Evolutionary conservation across 192 early-diverging fungal genomes (phyloP), one percentile per base, ranked within the genome.

Genomic region (Gonapodya prolifera): DNA sequence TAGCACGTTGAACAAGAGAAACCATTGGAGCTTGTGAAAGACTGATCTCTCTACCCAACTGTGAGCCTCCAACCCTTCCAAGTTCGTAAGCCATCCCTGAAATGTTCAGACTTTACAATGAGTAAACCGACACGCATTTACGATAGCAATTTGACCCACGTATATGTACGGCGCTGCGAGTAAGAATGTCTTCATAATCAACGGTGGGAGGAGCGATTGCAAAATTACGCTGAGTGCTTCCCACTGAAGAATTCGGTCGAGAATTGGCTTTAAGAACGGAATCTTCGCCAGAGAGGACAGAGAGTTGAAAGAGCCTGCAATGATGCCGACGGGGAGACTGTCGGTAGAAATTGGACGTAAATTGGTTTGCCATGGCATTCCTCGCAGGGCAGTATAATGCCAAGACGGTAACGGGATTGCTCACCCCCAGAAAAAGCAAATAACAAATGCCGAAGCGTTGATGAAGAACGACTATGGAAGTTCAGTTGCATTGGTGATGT

Each of bases 1-100:
- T 69, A 85, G 82, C 8, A 85, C 82, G 81, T 88, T 88, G 80
- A 88, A 86, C 16, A 86, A 45, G 30, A 88, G 79, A 74, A 84
- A 88, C 76, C 80, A 80, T 75, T 84, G 85, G 81, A 80, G n/a
- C 2, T 69, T 35, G 35, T 74, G 70, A 17, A 35, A 74, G 16
- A 70, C 29, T 2, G 31, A 32, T 0, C 80, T 36, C 75, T 86
- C 85, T 17, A 84, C 80, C 23, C 71, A 34, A 2, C 75, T 78
- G 71, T 80, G 78, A 8, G 85, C 61, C 35, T 82, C 78, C 13
- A 80, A 30, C 0, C 79, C 83, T 80, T 86, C 81, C 0, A 79
- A 77, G 31, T 81, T 73, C 8, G 82, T 82, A 0, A 86, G 31
- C 34, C 35, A 82, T 84, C 71, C 8, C 71, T 76, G n/a, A 2